Evolutionary conservation across 495 filamentous ascomycete species (phyloP).

Genomic region (Tricharina praecox): DNA sequence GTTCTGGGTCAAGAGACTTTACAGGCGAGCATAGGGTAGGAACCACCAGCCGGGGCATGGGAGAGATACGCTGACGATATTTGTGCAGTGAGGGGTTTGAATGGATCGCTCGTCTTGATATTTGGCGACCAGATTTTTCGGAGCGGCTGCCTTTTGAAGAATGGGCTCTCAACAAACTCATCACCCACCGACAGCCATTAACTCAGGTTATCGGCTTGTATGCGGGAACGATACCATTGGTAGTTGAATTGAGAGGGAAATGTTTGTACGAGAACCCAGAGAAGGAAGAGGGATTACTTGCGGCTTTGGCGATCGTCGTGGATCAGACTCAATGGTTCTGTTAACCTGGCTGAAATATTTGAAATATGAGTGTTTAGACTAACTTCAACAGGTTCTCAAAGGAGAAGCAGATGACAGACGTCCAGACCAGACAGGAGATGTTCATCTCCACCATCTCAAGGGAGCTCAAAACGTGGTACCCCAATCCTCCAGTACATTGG

Average conservation of each 20-base stretch:
- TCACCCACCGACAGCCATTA: conserved; percentile 8
- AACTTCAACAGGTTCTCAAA: conserved; percentile 6
- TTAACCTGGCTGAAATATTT: neutral
- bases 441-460: conserved; percentile 15
- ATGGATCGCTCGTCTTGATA: conserved; percentile 18
- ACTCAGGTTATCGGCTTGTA: conserved; percentile 13
- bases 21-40: conserved; percentile 15
- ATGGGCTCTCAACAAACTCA: conserved; percentile 18
- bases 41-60: neutral
- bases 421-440: conserved; percentile 10
- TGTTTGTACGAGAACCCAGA: conserved; percentile 14
- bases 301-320: conserved; percentile 14
- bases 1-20: conserved; percentile 13
- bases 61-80: neutral
- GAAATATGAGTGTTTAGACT: neutral
- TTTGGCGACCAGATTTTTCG: conserved; percentile 22
- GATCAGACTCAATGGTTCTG: conserved; percentile 19
- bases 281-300: conserved; percentile 13
- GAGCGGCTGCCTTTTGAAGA: conserved; percentile 21
- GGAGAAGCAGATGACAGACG: conserved; percentile 17
- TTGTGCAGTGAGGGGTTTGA: conserved; percentile 14
- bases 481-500: neutral
- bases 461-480: conserved; percentile 15
- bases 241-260: conserved; percentile 17
- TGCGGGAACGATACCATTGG: conserved; percentile 1